A percentile compares a stretch with the other conserved stretches of the same genome.
These are phyloP conservation scores for Diacronema lutheri DNA, from an alignment of 78 protist genomes.

Conservation along the genomic window DNA sequence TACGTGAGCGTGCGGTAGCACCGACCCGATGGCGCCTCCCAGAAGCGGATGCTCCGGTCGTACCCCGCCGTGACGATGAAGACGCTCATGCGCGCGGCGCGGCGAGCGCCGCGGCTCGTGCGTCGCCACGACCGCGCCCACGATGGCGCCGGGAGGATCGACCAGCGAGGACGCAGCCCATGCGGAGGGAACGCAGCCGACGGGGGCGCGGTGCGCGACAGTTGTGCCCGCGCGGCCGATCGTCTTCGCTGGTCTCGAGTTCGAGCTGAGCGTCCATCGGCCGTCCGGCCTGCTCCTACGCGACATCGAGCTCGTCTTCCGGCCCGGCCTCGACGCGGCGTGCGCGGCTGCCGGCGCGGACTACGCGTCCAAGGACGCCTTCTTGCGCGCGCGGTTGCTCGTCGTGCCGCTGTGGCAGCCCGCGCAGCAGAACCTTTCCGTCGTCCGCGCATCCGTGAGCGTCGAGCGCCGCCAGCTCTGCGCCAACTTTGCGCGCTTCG, in stretches of 20 bases:
- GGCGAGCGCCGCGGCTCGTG: too few relatives aligned
- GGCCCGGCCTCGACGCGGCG: neutral
- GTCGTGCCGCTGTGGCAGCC: conserved; percentile 17
- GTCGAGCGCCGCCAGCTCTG: neutral
- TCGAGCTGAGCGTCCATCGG: neutral
- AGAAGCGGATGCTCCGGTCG: conserved; percentile 94
- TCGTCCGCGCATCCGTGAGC: neutral
- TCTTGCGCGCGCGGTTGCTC: neutral
- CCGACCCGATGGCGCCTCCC: conserved; percentile 91
- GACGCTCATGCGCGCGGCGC: conserved; percentile 1
- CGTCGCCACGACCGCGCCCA: too few relatives aligned
- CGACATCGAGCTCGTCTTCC: conserved; percentile 15
- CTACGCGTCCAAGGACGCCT: neutral
- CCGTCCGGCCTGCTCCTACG: conserved; percentile 3
- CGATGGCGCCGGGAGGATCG: too few relatives aligned
- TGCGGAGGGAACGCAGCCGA: too few relatives aligned
- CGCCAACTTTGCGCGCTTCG: neutral
- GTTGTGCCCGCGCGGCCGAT: too few relatives aligned
- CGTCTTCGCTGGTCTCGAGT: too few relatives aligned
- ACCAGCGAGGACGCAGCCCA: too few relatives aligned
- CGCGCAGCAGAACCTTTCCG: neutral
- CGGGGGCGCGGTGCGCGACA: too few relatives aligned
- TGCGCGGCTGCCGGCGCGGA: too few relatives aligned
- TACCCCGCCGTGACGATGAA: conserved; percentile 88
- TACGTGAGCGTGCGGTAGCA: conserved; percentile 83